Evolutionary conservation across 371 early-diverging fungal genomes (phyloP).

Genomic region (Haplosporangium sp.): DNA sequence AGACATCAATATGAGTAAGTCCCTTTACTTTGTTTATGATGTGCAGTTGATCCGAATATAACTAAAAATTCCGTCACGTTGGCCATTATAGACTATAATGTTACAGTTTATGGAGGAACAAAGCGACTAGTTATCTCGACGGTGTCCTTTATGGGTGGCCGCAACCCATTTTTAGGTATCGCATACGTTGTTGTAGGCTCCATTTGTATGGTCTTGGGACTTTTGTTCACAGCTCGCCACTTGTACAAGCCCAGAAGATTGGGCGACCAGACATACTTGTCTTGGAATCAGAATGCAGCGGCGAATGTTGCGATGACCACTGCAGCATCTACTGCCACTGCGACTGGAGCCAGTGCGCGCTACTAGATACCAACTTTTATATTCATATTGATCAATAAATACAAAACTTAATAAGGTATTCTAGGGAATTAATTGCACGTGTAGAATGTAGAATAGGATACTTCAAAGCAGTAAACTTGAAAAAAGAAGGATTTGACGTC

Average conservation of each 20-base stretch:
- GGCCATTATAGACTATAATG: conserved; percentile 77
- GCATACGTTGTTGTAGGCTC: conserved; percentile 93
- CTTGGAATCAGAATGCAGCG: conserved; percentile 90
- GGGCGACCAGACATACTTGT: conserved; percentile 92
- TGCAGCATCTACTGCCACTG: conserved; percentile 38
- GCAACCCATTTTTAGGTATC: conserved; percentile 94
- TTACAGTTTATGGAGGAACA: conserved; percentile 84
- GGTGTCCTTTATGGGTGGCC: conserved; percentile 92
- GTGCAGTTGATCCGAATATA: background rate
- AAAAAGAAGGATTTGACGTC: no score
- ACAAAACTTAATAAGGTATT: background rate
- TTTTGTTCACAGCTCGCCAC: conserved; percentile 88
- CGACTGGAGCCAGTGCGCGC: conserved; percentile 47
- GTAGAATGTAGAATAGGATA: no score
- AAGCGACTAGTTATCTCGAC: conserved; percentile 94
- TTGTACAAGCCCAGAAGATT: conserved; percentile 92
- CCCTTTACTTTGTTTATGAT: background rate
- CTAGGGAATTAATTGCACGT: no score
- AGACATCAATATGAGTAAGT: conserved; percentile 73
- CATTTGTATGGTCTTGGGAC: conserved; percentile 87
- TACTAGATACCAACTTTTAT: conserved; percentile 25
- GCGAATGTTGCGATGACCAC: conserved; percentile 56
- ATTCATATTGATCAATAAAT: background rate
- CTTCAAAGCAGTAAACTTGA: no score
- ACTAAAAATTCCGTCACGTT: background rate